Base-by-base conservation (phyloP, 1,139 yeast genomes). In the Arxiozyma slooffiae region DNA sequence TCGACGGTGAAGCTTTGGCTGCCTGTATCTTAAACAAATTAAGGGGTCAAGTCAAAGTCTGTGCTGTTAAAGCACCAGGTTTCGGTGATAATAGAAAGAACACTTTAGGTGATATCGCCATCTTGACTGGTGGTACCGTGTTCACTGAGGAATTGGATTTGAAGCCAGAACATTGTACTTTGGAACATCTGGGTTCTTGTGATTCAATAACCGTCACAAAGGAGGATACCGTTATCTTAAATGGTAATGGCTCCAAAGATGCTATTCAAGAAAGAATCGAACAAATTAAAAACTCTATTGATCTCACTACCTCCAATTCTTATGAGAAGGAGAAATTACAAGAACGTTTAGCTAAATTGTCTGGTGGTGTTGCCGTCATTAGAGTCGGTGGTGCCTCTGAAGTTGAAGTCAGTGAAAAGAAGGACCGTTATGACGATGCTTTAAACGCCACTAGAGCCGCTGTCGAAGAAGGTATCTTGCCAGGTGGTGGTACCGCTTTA, bases 401-500 rank as follows among this genome's bases (percentile, higher is more conserved):
- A 75, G 89, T 92, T 61, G 99, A 92, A 77, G 99, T 92, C 61
- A 95, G 97, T 68, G 99, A 92, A 78, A 94, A 92, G 96, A 92
- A 92, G 78, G 99, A 92, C 72, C 89, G 99, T 76, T 94, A 90
- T 69, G 98, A 94, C 65, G 99, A 92, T 76, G 98, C 99, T 47
- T 80, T 92, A 68, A 92, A 94, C 71, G 98, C 99, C 54, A 94
- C 98, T 53, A 89, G 98, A 76, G 98, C 99, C 61, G 99, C 99
- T 57, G 98, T 92, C 58, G 95, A 92, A 75, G 98, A 92, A 74
- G 99, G 99, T 76, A 92, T 94, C 68, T 80, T 92, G 63, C 98
- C 98, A 70, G 99, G 99, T 77, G 99, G 98, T 72, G 99, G 99
- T 77, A 92, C 97, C 61, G 98, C 98, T 58, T 80, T 92, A 70